Evolutionary conservation across 176 grass and related monocot species (phyloP).

Genomic region (Zea mays): Zm-B73-REFERENCE-NAM-5.0 NC_050100.1:223624501-223625000

Average conservation of each 20-base stretch:
- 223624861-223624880: constrained; percentile 37
- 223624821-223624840: constrained; percentile 69
- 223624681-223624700: constrained; percentile 25
- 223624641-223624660: not conserved
- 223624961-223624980: constrained; percentile 95
- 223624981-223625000: constrained; percentile 86
- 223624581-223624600: constrained; percentile 20
- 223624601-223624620: constrained; percentile 18
- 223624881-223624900: not conserved
- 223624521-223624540: constrained; percentile 18
- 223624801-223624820: constrained; percentile 69
- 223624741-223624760: not conserved
- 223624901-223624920: not conserved
- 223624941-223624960: constrained; percentile 34
- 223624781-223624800: constrained; percentile 41
- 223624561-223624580: constrained; percentile 25
- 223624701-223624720: constrained; percentile 21
- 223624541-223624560: not conserved
- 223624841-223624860: constrained; percentile 45
- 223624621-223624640: not conserved
- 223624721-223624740: not conserved
- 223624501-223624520: constrained; percentile 34
- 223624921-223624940: not conserved
- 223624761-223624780: constrained; percentile 27
- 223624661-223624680: not conserved